A percentile compares a stretch with the other conserved stretches of the same genome.
Conservation (phyloP, 345 rosid genomes). For the Anastatica hierochuntica region DNA sequence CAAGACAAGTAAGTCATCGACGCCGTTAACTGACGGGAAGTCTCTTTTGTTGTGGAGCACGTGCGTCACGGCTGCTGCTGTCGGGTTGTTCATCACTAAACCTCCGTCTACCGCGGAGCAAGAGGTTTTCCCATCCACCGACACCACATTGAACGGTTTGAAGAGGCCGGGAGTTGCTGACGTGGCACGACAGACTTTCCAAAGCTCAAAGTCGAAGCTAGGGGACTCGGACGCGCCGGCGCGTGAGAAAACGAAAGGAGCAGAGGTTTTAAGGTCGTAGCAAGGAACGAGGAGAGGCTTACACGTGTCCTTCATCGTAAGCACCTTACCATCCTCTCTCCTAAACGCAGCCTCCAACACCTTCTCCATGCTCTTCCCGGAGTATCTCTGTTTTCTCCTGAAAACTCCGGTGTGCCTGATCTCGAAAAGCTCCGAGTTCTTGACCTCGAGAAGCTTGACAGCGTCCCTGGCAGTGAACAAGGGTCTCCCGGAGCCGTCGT, state of each 20-base stretch:
- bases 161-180: slow-evolving; percentile 75
- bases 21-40: slow-evolving; percentile 73
- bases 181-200: slow-evolving; percentile 90
- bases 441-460: slow-evolving; percentile 30
- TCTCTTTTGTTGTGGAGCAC: slow-evolving; percentile 94
- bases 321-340: slow-evolving; percentile 50
- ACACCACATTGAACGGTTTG: slow-evolving; percentile 58
- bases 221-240: slow-evolving; percentile 89
- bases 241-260: slow-evolving; percentile 96
- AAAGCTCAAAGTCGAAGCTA: slow-evolving; percentile 85
- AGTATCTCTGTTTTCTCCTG: slow-evolving; percentile 42
- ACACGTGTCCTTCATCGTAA: slow-evolving; percentile 82
- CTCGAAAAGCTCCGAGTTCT: slow-evolving; percentile 54
- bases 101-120: slow-evolving; percentile 91
- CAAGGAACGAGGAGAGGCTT: slow-evolving; percentile 95
- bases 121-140: slow-evolving; percentile 73
- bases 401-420: slow-evolving; percentile 27
- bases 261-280: slow-evolving; percentile 81
- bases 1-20: slow-evolving; percentile 76
- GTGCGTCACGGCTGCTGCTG: slow-evolving; percentile 87
- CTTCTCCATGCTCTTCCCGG: slow-evolving; percentile 64
- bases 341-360: slow-evolving; percentile 45
- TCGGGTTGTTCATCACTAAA: slow-evolving; percentile 94
- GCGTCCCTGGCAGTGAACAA: slow-evolving; percentile 69
- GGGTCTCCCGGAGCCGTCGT: slow-evolving; percentile 68